Conservation (phyloP, 2,329 filamentous ascomycete species). For the Shiraia bambusicola region DNA sequence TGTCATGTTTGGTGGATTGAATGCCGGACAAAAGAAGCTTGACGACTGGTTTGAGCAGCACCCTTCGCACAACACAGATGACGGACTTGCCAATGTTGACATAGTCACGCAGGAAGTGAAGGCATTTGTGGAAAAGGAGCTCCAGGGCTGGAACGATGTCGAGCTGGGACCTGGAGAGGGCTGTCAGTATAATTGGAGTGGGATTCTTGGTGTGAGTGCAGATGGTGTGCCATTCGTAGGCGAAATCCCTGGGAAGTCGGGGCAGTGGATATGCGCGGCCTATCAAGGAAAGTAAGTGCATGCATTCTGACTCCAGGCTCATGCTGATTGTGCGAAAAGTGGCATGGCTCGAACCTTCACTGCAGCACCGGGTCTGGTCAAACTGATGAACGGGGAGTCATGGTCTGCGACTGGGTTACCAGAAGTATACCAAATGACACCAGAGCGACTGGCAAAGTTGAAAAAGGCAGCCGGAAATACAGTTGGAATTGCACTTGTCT, state of each 20-base stretch:
- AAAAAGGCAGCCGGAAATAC: neutral
- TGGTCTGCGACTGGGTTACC: conserved; percentile 25
- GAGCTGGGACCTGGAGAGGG: conserved; percentile 32
- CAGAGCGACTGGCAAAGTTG: conserved; percentile 15
- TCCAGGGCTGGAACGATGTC: conserved; percentile 27
- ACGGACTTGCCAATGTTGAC: conserved; percentile 28
- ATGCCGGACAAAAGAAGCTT: conserved; percentile 34
- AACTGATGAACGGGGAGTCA: conserved; percentile 22
- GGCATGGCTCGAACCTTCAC: conserved; percentile 33
- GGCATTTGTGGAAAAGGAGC: conserved; percentile 25
- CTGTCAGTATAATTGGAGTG: conserved; percentile 35
- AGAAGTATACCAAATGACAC: conserved; percentile 25
- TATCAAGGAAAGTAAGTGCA: conserved; percentile 32
- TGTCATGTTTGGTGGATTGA: conserved; percentile 38
- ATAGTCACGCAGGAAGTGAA: conserved; percentile 28
- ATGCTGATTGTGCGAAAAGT: conserved; percentile 16
- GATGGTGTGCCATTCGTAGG: conserved; percentile 33
- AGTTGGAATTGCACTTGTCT: conserved; percentile 11
- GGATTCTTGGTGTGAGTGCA: conserved; percentile 28
- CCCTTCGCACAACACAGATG: conserved; percentile 33
- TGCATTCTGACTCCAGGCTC: conserved; percentile 4
- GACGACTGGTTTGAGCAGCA: conserved; percentile 33
- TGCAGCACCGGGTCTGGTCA: conserved; percentile 28
- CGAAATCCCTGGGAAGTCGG: conserved; percentile 21
- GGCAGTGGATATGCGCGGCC: conserved; percentile 31